phyloP scores from a whole-genome alignment of 73 alveolate species.

The Breviolum minutum region DNA sequence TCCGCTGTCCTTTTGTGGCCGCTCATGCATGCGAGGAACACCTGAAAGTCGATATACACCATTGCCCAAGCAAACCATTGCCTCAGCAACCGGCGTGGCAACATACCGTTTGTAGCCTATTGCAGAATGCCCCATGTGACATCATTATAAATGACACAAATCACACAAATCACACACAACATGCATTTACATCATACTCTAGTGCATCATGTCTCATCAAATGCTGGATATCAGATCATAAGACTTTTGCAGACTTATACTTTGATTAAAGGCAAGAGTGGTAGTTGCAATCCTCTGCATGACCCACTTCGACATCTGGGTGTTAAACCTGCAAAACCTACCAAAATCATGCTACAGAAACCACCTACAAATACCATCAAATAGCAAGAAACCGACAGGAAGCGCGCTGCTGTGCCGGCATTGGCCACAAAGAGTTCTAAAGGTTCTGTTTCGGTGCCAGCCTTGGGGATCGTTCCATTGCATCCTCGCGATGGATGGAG shows the following conservation, averaged over 20 bases:
- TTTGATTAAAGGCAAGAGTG: no score
- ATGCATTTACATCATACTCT: no score
- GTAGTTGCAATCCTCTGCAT: no score
- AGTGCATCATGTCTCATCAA: no score
- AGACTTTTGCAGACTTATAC: no score
- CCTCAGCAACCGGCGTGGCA: neutral
- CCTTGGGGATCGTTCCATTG: conserved; percentile 50
- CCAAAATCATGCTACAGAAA: neutral
- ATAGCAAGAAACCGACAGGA: conserved; percentile 44
- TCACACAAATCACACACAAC: no score
- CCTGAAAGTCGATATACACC: conserved; percentile 86
- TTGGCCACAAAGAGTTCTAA: conserved; percentile 89
- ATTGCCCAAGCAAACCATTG: conserved; percentile 90
- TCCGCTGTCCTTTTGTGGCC: conserved; percentile 67
- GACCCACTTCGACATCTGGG: neutral
- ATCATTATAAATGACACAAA: no score
- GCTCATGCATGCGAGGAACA: conserved; percentile 94
- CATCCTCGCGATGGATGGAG: neutral
- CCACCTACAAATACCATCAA: no score
- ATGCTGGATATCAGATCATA: no score
- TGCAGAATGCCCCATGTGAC: no score
- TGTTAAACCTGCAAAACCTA: neutral
- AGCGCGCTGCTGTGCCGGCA: conserved; percentile 94
- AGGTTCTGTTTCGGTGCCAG: conserved; percentile 58
- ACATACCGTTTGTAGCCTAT: no score